Percentiles rank a stretch among this genome's conserved stretches.
phyloP scores from a whole-genome alignment of 139 green algal genomes.

The Chlamydomonas asymmetrica region DNA sequence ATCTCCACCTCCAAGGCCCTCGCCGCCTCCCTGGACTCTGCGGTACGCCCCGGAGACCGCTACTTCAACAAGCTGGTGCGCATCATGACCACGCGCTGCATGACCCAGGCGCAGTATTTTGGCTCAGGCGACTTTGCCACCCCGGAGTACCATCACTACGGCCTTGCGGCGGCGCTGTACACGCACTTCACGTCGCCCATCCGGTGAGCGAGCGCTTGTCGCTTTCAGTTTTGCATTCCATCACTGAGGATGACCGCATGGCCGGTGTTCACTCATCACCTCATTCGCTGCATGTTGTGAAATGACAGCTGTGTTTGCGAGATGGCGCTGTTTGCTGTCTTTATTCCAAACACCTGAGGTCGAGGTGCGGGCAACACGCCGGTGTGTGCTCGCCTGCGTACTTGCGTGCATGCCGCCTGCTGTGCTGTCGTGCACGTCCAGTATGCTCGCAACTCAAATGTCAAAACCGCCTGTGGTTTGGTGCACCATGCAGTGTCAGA shows the following conservation, averaged over 20 bases:
- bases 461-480: no score
- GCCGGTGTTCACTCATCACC: no score
- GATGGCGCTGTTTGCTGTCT: no score
- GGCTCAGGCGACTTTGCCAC: conserved; percentile 55
- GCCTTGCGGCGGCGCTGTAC: conserved; percentile 90
- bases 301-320: no score
- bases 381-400: not conserved
- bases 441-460: not conserved
- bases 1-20: conserved; percentile 56
- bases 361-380: no score
- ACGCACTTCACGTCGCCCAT: conserved; percentile 99
- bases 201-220: no score
- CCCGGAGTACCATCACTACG: conserved; percentile 88
- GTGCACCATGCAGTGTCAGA: no score
- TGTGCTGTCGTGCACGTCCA: not conserved
- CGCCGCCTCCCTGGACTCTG: conserved; percentile 75
- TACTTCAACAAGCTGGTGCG: conserved; percentile 99
- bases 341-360: no score
- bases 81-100: conserved; percentile 97
- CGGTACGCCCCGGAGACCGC: conserved; percentile 70
- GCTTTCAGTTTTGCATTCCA: no score
- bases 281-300: no score
- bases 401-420: conserved; percentile 26
- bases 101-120: conserved; percentile 92
- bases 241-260: no score